These are phyloP conservation scores for Lepiota brunneoincarnata DNA, from an alignment of 768 basidiomycete genomes.

Conservation along the genomic window DNA sequence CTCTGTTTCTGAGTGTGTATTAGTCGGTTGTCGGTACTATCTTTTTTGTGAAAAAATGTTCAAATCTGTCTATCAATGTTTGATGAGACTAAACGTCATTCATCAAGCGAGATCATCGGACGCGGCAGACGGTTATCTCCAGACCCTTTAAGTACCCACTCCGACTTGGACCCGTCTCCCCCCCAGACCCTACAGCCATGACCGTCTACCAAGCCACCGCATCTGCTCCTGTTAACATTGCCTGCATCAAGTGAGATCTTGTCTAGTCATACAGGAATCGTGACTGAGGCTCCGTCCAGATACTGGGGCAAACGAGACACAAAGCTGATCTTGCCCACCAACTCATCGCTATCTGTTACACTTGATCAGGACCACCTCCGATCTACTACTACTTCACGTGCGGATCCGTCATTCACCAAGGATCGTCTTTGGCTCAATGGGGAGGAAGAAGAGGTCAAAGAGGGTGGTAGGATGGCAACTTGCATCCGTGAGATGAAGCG, in stretches of 20 bases:
- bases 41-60: conserved; percentile 7
- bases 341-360: conserved; percentile 97
- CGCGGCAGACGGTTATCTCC: not conserved
- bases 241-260: conserved; percentile 85
- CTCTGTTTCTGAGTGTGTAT: conserved; percentile 10
- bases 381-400: conserved; percentile 90
- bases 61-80: conserved; percentile 12
- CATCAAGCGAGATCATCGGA: not conserved
- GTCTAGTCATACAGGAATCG: no score
- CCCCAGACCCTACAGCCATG: not conserved
- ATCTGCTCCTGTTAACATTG: conserved; percentile 95
- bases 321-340: conserved; percentile 92
- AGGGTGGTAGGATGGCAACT: conserved; percentile 71
- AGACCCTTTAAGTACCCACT: no score
- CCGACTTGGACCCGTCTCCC: not conserved
- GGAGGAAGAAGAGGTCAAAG: conserved; percentile 84
- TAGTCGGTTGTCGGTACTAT: conserved; percentile 12
- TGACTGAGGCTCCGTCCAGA: conserved; percentile 33
- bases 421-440: conserved; percentile 97
- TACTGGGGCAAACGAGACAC: conserved; percentile 99
- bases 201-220: conserved; percentile 78
- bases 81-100: not conserved
- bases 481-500: conserved; percentile 88
- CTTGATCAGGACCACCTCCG: conserved; percentile 95
- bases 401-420: conserved; percentile 66